Evolutionary conservation across 164 flowering plant species (phyloP).

Genomic region (Chimonanthus salicifolius): DNA sequence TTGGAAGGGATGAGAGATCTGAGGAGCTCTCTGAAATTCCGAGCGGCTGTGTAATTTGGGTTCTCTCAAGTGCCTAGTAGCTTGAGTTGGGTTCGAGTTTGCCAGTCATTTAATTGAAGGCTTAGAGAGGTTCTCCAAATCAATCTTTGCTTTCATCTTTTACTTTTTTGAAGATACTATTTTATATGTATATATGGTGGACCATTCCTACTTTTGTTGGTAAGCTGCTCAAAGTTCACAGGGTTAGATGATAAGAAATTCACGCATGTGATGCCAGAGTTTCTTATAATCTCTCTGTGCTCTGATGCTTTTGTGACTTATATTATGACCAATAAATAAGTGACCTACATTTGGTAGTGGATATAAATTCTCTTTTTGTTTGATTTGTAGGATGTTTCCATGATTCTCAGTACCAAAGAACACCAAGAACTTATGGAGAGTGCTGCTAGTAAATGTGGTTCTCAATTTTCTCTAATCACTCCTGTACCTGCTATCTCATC

Average conservation of each 20-base stretch:
- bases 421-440: slow-evolving; percentile 65
- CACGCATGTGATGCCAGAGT: neutral
- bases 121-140: no score
- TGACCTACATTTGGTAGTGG: no score
- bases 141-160: no score
- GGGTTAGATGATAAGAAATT: neutral
- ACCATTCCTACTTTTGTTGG: neutral
- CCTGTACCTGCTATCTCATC: slow-evolving; percentile 35
- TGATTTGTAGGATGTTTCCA: slow-evolving; percentile 58
- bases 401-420: slow-evolving; percentile 82
- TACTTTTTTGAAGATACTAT: no score
- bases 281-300: neutral
- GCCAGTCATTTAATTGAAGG: no score
- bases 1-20: no score
- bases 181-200: no score
- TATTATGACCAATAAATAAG: neutral
- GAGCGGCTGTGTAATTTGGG: no score
- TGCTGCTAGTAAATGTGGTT: slow-evolving; percentile 65
- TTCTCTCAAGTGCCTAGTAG: no score
- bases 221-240: neutral
- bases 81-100: no score
- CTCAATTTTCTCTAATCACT: slow-evolving; percentile 65
- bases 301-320: neutral
- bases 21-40: no score
- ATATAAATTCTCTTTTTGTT: slow-evolving; percentile 5